Conservation (phyloP, 495 filamentous ascomycete genomes). For the Penicillium ucsense region DNA sequence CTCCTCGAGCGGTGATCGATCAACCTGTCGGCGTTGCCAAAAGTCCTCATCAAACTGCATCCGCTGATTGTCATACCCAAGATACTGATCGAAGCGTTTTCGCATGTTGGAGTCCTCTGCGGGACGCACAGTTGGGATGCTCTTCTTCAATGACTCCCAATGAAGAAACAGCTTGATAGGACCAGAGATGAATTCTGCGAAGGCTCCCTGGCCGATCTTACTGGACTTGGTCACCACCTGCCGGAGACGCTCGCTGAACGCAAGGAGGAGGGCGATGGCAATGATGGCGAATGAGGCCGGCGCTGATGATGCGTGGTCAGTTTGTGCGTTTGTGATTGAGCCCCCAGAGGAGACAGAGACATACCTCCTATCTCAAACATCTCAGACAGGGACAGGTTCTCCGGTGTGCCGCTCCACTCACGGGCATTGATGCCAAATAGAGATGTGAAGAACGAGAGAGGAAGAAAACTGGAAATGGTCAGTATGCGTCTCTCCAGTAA, state of each 20-base stretch:
- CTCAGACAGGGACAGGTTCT: conserved; percentile 18
- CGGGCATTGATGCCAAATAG: conserved; percentile 56
- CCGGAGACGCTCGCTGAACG: conserved; percentile 32
- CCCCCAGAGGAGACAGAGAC: background rate
- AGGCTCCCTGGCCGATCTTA: conserved; percentile 17
- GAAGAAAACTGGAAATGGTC: conserved; percentile 38
- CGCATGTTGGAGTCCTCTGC: conserved; percentile 14
- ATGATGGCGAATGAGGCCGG: conserved; percentile 34
- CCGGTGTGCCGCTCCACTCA: conserved; percentile 46
- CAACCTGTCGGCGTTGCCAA: conserved; percentile 22
- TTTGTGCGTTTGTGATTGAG: background rate
- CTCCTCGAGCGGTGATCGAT: conserved; percentile 1
- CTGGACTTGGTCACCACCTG: conserved; percentile 16
- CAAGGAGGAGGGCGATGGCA: conserved; percentile 30
- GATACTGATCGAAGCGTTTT: conserved; percentile 20
- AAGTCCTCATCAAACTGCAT: conserved; percentile 25
- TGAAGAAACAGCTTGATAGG: conserved; percentile 10
- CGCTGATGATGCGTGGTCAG: conserved; percentile 13
- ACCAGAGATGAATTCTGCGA: conserved; percentile 16
- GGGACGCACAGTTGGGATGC: conserved; percentile 8
- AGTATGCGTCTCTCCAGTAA: conserved; percentile 24
- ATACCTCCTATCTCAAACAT: conserved; percentile 32
- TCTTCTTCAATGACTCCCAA: conserved; percentile 4
- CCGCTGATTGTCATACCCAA: conserved; percentile 15
- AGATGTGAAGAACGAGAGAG: conserved; percentile 57